Base-by-base conservation (phyloP, 148 eudicot genomes). In the Rhododendron williamsianum region DNA sequence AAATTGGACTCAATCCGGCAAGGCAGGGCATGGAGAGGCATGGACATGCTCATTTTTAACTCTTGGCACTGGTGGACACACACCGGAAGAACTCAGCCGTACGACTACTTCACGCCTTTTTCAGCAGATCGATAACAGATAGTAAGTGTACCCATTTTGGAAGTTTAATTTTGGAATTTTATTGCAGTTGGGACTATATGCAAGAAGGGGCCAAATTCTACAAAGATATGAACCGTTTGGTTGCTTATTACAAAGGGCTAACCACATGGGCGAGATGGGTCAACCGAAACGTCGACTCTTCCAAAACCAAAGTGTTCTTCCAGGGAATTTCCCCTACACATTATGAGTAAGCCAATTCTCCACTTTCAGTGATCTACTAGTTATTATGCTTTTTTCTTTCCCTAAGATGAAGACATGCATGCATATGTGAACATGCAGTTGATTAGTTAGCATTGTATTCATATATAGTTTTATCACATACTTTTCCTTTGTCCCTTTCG, bases 11-110 rank as follows among this genome's bases (percentile, higher is more conserved):
- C 97, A 0, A 95, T 95, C 4, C 85, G 63, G 81, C 78, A 76
- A 13, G 98, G 98, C 4, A 84, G 87, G 7, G 89, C 87, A 1
- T 95, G 98, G 98, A 88, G 73, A 87, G 93, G 91, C 54, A 94
- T 91, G 92, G 98, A 95, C 90, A 73, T 95, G 90, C 88, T 95
- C 52, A 91, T 95, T 58, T 95, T 95, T 83, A 92, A 95, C 89
- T 69, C 98, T 2, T 93, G 98, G 95, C 98, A 95, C 83, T 95
- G 98, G 98, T 95, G 98, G 96, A 92, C 95, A 23, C 98, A 94
- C 86, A 90, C 93, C 1, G 98, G 94, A 65, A 41, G 79, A 41
- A 82, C 88, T 46, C 94, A 94, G 78, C 95, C 97, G 98, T 95
- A 91, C 36, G 94, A 71, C 76, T 60, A 18, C 36, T 19, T 52